Evolutionary conservation across 345 rosid species (phyloP), one percentile per base, ranked within the genome.

Genomic region (Eucalyptus pauciflora): DNA sequence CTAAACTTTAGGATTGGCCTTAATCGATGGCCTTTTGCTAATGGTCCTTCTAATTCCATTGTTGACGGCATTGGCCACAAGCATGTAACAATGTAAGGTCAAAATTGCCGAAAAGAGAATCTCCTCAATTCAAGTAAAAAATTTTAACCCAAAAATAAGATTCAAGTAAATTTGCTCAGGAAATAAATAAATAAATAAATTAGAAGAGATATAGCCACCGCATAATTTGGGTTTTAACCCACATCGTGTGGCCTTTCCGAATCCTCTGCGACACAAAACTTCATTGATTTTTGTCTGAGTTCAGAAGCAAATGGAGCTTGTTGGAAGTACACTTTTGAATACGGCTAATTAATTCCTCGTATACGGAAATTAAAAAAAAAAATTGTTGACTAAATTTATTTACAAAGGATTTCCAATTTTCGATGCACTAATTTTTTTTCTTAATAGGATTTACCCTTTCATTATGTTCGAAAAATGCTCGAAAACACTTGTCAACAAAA

Each of bases 331-430:
- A 22, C 46, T 18, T 10, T 71, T 71, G 45, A 17, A 52, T 33
- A 69, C 7, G 13, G 45, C 80, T 69, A 69, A 69, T 33, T 69
- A 69, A 17, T 69, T 69, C 43, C 24, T 69, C 45, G 6, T 56
- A 56, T 56, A 8, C 22, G 0, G 43, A 69, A 4, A n/a, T n/a
- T 2, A 2, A 0, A 58, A 60, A 25, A 10, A 58, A 1, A 24
- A 58, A 3, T 29, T 13, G 9, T 64, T n/a, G 17, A 31, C 41
- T 14, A 15, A 31, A 67, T 67, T 33, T 37, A 33, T 33, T 69
- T 33, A 69, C 45, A 33, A 71, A 37, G 46, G 22, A 37, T 37
- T 37, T 5, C 25, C 46, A 69, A 16, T 33, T 69, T 8, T 33
- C 24, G 7, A 9, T 33, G 24, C 80, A 33, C 13, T 33, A 3